A percentile compares a stretch with the other conserved stretches of the same genome.
phyloP scores from a whole-genome alignment of 805 yeast species.

The Nakazawaea sp. region DNA sequence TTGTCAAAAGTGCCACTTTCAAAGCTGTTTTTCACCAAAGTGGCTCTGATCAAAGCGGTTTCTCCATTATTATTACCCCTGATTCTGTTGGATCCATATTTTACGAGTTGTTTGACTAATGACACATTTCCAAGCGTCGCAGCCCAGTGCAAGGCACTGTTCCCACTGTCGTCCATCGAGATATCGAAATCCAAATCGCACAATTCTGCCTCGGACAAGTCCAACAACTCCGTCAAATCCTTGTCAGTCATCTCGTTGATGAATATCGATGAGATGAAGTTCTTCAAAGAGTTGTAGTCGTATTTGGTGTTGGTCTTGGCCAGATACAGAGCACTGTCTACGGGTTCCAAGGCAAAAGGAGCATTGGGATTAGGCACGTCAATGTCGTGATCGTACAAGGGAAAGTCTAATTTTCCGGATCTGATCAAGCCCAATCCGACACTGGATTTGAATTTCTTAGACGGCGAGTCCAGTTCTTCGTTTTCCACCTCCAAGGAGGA shows the following conservation, averaged over 20 bases:
- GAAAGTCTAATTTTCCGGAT: conserved; percentile 16
- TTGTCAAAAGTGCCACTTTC: conserved; percentile 71
- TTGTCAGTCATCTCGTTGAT: conserved; percentile 30
- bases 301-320: conserved; percentile 9
- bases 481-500: conserved; percentile 26
- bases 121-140: conserved; percentile 78
- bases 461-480: conserved; percentile 25
- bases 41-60: conserved; percentile 78
- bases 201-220: conserved; percentile 19
- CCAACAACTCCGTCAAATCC: conserved; percentile 9
- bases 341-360: conserved; percentile 44
- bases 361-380: conserved; percentile 32
- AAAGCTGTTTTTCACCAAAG: conserved; percentile 75
- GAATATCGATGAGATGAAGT: conserved; percentile 44
- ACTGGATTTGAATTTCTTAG: conserved; percentile 25
- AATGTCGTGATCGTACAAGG: conserved; percentile 29
- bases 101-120: conserved; percentile 62
- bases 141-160: conserved; percentile 94
- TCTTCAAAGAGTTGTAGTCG: conserved; percentile 32
- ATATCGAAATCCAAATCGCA: conserved; percentile 59
- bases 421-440: conserved; percentile 9
- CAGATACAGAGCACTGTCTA: conserved; percentile 16
- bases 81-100: conserved; percentile 59
- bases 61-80: conserved; percentile 82
- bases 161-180: conserved; percentile 89